Evolutionary conservation across 139 green algal species (phyloP), one percentile per base, ranked within the genome.

Genomic region (Micractinium conductrix): DNA sequence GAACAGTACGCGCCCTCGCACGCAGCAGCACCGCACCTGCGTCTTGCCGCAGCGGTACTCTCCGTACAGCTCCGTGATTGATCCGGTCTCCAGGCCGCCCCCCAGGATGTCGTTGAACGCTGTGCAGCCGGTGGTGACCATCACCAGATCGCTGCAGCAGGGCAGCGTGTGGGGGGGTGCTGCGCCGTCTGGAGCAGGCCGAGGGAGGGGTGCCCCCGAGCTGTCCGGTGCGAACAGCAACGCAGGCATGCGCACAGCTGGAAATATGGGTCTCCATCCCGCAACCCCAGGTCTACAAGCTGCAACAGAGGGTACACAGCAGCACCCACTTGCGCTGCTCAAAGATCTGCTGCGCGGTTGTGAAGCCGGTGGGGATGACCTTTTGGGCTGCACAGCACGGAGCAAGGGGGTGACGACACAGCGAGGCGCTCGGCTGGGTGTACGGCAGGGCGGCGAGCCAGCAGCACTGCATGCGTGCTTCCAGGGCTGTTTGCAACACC

Each of bases 21-120:
- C n/a, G n/a, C n/a, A 6, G 35, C 68, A 48, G 68, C 68, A 38
- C 69, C 69, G n/a, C 71, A 78, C 76, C 58, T 99, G 97, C 19
- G 97, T 99, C 86, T 99, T 99, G 42, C 97, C 97, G 38, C 91
- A 93, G 42, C 97, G 89, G 87, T 93, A 98, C 92, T 99, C 97
- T 14, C 97, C 97, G 84, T 99, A 99, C 30, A 99, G 91, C 84
- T 99, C 97, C 8, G 97, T 99, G 53, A 99, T 98, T 7, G 94
- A 97, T 0, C 97, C 97, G 7, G 96, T 98, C 93, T 99, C 97
- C 45, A 99, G 92, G 16, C 97, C 97, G 42, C 97, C 96, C 78
- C 96, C 95, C 26, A 99, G 88, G 19, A 99, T 96, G 24, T 74
- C 87, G 84, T 99, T 95, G 19, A 99, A 79, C 81, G 97, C 93